Conservation (phyloP, 2,329 filamentous ascomycete species). For the Fusarium illudens region DNA sequence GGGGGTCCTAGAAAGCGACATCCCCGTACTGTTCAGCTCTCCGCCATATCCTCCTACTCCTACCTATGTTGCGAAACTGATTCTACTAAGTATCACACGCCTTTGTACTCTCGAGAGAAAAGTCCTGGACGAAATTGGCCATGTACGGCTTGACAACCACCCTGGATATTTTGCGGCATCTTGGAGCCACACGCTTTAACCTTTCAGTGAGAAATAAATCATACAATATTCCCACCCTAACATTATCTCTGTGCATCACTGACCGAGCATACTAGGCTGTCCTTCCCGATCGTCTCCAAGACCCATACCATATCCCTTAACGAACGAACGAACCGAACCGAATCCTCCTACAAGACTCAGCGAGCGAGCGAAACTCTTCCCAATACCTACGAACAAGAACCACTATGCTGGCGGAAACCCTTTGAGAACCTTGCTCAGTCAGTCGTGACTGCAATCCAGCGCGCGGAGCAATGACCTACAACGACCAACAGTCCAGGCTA, state of each 20-base stretch:
- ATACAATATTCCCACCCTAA: conserved; percentile 18
- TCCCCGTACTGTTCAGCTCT: neutral
- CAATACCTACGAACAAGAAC: neutral
- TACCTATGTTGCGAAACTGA: neutral
- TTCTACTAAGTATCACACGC: neutral
- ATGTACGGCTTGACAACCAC: conserved; percentile 25
- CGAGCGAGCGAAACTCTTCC: conserved; percentile 3
- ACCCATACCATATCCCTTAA: conserved; percentile 28
- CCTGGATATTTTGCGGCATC: neutral
- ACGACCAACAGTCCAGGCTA: neutral
- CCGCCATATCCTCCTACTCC: neutral
- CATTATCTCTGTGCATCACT: conserved; percentile 35
- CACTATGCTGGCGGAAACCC: neutral
- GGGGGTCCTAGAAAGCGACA: neutral
- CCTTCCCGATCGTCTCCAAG: conserved; percentile 8
- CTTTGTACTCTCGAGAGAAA: neutral
- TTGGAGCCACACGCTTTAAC: neutral
- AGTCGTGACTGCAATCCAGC: too few relatives aligned
- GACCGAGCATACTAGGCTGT: conserved; percentile 19
- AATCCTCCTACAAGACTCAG: neutral
- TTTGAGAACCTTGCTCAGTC: neutral
- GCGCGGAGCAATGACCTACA: too few relatives aligned
- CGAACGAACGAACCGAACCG: conserved; percentile 18
- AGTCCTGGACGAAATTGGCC: conserved; percentile 5
- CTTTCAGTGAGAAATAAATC: neutral